Base-by-base conservation (phyloP, 257 asterid species). In the Solanum pinnatisectum region DNA sequence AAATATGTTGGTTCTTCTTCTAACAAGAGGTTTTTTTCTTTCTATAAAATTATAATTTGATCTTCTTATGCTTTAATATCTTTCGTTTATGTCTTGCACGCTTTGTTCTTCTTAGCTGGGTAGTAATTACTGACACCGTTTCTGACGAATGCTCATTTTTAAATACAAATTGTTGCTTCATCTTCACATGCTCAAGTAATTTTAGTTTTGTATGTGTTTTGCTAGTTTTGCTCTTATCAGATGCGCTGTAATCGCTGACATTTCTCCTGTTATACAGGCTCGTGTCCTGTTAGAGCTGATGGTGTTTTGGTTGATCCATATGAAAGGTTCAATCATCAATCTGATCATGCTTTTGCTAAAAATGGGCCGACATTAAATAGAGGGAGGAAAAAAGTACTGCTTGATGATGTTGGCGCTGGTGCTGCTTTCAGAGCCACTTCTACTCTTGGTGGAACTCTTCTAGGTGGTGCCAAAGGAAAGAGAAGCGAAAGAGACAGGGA, bases 381-480 rank as follows among this genome's bases (percentile, higher is more conserved):
- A 88, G 98, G 97, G 89, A 95, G 92, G 96, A 96, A 93, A 88
- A 96, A 92, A 92, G 91, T 94, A 86, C 90, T 92, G 72, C 98
- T 95, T 70, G 98, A 96, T 83, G 97, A 94, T 78, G 96, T 95
- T 82, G 95, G 92, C 40, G 96, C 94, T 82, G 92, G 90, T 37
- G 90, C 95, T 71, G 89, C 87, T n/a, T 89, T 90, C 78, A 91
- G 95, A 90, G 90, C 93, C 87, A 87, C 95, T 14, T 88, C 94
- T 86, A 88, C 89, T 87, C 90, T 95, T 44, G 97, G 94, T 86
- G 89, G 89, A 84, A 87, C 87, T 77, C 90, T 90, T 72, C 87
- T 88, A 67, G 96, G 98, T 32, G 95, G 98, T 88, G 94, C 96
- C 9, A 96, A 95, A 93, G 98, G 98, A 40, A 96, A 94, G 92